These are phyloP conservation scores for Mortierella sp. DNA, from an alignment of 371 early-diverging fungal species.

Conservation along the genomic window DNA sequence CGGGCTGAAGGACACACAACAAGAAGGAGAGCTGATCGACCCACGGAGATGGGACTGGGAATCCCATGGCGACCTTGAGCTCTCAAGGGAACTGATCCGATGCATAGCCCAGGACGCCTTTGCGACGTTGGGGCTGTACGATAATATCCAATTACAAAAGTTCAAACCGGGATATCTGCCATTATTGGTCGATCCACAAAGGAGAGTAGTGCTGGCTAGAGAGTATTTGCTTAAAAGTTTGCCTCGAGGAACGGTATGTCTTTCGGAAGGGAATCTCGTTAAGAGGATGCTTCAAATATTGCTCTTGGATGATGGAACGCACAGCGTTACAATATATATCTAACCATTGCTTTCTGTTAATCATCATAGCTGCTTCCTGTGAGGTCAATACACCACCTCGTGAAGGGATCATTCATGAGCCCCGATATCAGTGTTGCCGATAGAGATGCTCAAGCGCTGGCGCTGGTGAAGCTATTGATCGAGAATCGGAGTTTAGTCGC, in stretches of 20 bases:
- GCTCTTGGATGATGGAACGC: too few species aligned
- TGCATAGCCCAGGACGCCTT: slow-evolving; percentile 52
- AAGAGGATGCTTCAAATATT: not conserved
- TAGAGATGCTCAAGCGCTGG: slow-evolving; percentile 50
- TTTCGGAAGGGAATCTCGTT: not conserved
- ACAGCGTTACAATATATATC: too few species aligned
- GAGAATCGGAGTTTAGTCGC: slow-evolving; percentile 18
- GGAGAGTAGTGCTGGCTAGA: slow-evolving; percentile 2
- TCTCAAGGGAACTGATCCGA: slow-evolving; percentile 37
- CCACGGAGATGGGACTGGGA: slow-evolving; percentile 54
- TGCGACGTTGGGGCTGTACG: slow-evolving; percentile 25
- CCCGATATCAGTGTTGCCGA: slow-evolving; percentile 6
- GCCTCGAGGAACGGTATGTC: slow-evolving; percentile 48
- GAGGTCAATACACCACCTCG: slow-evolving; percentile 42
- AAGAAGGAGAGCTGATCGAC: slow-evolving; percentile 31
- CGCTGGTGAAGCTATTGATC: slow-evolving; percentile 37
- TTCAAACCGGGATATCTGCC: slow-evolving; percentile 35
- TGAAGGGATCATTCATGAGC: slow-evolving; percentile 38
- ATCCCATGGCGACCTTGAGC: slow-evolving; percentile 36
- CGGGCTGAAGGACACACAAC: not conserved
- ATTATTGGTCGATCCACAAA: slow-evolving; percentile 3
- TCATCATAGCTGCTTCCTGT: slow-evolving; percentile 30
- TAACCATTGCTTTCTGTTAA: not conserved
- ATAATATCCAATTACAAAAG: slow-evolving; percentile 27
- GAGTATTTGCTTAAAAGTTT: slow-evolving; percentile 38